phyloP scores from a whole-genome alignment of 768 basidiomycete species.

The Chalciporus sphaerocephalus region DNA sequence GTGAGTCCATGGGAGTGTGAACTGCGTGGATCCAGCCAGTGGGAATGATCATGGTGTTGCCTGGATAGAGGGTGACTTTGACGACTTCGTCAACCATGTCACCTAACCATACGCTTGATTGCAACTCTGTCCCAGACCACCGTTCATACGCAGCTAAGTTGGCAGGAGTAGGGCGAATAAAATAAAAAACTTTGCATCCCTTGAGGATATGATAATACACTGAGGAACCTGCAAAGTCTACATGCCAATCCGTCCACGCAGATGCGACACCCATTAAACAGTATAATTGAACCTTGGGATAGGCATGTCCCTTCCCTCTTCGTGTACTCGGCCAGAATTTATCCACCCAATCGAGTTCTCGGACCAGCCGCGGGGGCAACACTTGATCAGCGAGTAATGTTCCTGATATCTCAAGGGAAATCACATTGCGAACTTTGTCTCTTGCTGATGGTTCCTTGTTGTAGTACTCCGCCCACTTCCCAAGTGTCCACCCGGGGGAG shows the following conservation, averaged over 20 bases:
- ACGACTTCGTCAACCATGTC: conserved; percentile 89
- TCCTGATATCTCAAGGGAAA: conserved; percentile 89
- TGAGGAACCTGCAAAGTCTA: conserved; percentile 96
- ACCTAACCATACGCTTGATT: conserved; percentile 86
- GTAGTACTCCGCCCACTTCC: conserved; percentile 88
- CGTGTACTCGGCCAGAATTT: conserved; percentile 85
- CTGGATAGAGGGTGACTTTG: conserved; percentile 70
- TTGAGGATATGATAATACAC: conserved; percentile 95
- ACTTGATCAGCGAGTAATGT: conserved; percentile 76
- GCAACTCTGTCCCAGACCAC: conserved; percentile 91
- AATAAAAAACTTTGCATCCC: conserved; percentile 93
- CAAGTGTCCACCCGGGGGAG: conserved; percentile 82
- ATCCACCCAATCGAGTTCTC: conserved; percentile 96
- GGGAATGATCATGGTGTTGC: conserved; percentile 92
- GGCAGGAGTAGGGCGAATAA: conserved; percentile 81
- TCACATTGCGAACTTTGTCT: conserved; percentile 92
- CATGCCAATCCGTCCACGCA: conserved; percentile 98
- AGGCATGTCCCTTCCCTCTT: conserved; percentile 66
- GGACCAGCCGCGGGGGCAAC: conserved; percentile 75
- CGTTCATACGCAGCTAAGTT: conserved; percentile 88
- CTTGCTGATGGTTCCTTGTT: conserved; percentile 59
- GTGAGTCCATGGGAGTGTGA: conserved; percentile 84
- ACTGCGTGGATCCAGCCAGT: conserved; percentile 99
- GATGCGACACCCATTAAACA: conserved; percentile 93
- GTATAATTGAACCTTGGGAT: conserved; percentile 94